Conservation (phyloP, 1,284 basidiomycete species). For the Malassezia dermatis region DNA sequence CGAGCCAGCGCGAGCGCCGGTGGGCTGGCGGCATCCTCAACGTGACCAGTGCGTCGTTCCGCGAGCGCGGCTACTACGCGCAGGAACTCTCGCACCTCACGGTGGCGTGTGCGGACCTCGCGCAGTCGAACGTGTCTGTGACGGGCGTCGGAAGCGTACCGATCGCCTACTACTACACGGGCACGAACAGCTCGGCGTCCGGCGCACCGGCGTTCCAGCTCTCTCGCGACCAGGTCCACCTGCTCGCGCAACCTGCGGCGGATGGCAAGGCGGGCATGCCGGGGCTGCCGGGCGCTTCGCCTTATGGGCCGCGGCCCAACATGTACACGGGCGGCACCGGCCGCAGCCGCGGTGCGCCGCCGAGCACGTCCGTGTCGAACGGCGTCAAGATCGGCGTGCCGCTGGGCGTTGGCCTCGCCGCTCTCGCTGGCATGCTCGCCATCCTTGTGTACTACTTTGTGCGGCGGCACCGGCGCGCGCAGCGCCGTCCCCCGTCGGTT, state of each 20-base stretch:
- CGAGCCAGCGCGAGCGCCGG: constrained; percentile 12
- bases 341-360: background rate
- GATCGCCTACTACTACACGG: constrained; percentile 34
- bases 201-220: constrained; percentile 22
- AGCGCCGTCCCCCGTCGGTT: background rate
- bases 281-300: constrained; percentile 6
- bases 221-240: constrained; percentile 17
- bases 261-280: constrained; percentile 18
- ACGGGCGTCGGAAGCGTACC: constrained; percentile 11
- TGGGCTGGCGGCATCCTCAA: constrained; percentile 37
- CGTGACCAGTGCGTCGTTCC: constrained; percentile 25
- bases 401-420: constrained; percentile 13
- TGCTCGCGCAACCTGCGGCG: constrained; percentile 12
- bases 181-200: constrained; percentile 16
- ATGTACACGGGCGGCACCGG: constrained; percentile 18
- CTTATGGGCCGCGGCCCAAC: constrained; percentile 2
- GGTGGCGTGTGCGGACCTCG: constrained; percentile 23
- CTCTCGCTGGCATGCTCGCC: background rate
- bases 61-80: constrained; percentile 30
- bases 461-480: background rate
- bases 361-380: background rate
- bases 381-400: constrained; percentile 16
- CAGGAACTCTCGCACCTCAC: constrained; percentile 33
- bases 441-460: constrained; percentile 1
- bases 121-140: constrained; percentile 14